phyloP scores from a whole-genome alignment of 192 early-diverging fungal genomes.

The Dissophora globulifera region DNA sequence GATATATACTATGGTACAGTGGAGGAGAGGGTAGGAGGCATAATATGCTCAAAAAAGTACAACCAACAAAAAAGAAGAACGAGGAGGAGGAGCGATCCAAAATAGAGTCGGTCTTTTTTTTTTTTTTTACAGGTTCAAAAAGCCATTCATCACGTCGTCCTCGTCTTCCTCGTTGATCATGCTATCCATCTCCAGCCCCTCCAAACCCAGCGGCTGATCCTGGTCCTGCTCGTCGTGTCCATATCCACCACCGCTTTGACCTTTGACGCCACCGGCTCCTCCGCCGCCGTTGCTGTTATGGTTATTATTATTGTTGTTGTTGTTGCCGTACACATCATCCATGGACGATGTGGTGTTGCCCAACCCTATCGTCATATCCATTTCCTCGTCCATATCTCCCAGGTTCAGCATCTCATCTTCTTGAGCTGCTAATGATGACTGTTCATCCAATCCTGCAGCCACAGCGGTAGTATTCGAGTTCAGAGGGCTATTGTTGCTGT shows the following conservation, averaged over 20 bases:
- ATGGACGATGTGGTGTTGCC: neutral
- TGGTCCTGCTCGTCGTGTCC: constrained; percentile 4
- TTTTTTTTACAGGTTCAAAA: constrained; percentile 39
- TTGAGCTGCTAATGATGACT: constrained; percentile 4
- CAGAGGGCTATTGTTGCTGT: neutral
- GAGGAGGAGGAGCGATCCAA: neutral
- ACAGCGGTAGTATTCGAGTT: constrained; percentile 4
- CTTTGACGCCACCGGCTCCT: too few species aligned
- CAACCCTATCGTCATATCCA: constrained; percentile 43
- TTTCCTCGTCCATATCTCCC: constrained; percentile 34
- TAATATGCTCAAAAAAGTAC: neutral
- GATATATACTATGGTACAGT: neutral
- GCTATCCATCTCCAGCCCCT: constrained; percentile 31
- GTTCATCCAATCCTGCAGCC: neutral
- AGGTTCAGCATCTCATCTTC: constrained; percentile 34
- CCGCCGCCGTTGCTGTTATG: neutral
- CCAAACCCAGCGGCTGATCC: constrained; percentile 12
- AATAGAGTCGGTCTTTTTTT: too few species aligned
- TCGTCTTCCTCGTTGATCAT: constrained; percentile 35
- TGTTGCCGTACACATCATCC: constrained; percentile 2
- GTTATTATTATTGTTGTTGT: constrained; percentile 1
- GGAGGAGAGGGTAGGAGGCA: too few species aligned
- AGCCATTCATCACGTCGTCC: constrained; percentile 46
- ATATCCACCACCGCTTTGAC: neutral
- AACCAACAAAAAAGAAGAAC: constrained; percentile 3